A percentile compares a stretch with the other conserved stretches of the same genome.
phyloP scores from a whole-genome alignment of 2,329 filamentous ascomycete genomes.

The Colletotrichum zoysiae region DNA sequence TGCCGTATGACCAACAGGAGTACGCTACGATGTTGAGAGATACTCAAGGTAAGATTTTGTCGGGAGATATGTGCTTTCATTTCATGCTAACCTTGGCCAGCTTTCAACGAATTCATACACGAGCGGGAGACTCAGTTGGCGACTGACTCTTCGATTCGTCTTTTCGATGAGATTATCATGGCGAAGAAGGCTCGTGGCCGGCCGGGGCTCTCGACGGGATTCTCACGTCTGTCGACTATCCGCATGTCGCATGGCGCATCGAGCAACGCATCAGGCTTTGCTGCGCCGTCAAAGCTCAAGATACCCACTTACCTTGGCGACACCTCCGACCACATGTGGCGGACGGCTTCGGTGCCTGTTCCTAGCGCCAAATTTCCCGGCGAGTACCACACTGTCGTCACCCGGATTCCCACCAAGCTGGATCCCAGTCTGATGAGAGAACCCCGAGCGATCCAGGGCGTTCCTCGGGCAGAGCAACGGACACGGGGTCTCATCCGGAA shows the following conservation, averaged over 20 bases:
- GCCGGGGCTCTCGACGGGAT: constrained; percentile 73
- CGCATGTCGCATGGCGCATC: constrained; percentile 67
- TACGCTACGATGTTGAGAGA: constrained; percentile 74
- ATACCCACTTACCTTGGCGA: constrained; percentile 75
- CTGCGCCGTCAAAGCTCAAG: constrained; percentile 55
- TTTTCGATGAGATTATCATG: constrained; percentile 88
- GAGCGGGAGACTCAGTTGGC: constrained; percentile 77
- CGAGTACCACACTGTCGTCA: constrained; percentile 71
- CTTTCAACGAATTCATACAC: constrained; percentile 87
- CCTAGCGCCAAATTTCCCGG: constrained; percentile 73
- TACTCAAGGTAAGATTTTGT: constrained; percentile 68
- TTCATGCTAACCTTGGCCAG: constrained; percentile 46
- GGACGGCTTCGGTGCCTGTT: constrained; percentile 72
- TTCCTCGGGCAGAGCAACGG: constrained; percentile 74
- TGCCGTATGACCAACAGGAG: constrained; percentile 75
- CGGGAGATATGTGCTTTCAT: neutral
- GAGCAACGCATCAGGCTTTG: constrained; percentile 53
- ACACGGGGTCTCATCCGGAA: constrained; percentile 66
- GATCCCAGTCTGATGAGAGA: constrained; percentile 92
- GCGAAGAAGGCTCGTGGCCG: constrained; percentile 79
- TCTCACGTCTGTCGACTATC: constrained; percentile 72
- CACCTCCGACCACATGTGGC: constrained; percentile 83
- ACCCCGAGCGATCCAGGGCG: constrained; percentile 88
- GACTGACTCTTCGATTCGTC: constrained; percentile 74
- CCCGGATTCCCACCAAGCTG: constrained; percentile 82